Percentiles rank a stretch among this genome's conserved stretches.
phyloP scores from a whole-genome alignment of 73 alveolate species.

The Tetrahymena thermophila region DNA sequence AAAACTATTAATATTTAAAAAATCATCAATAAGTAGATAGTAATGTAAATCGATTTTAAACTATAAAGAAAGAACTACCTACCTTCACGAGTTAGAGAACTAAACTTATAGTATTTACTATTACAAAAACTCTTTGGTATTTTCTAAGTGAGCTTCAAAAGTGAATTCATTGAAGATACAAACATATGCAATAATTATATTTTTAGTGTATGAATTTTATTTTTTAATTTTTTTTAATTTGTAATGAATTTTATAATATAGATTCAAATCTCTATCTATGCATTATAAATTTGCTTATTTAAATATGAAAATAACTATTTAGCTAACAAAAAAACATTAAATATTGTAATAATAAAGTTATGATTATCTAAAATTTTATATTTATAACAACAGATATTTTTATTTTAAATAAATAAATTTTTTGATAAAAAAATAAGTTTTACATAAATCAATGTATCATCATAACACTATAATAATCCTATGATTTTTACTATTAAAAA shows the following conservation, averaged over 20 bases:
- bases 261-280: not conserved
- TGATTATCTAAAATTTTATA: not conserved
- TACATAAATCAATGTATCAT: not conserved
- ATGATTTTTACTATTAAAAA: no score
- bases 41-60: no score
- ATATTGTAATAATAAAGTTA: no score
- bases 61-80: not conserved
- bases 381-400: not conserved
- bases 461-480: not conserved
- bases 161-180: not conserved
- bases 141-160: not conserved
- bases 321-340: no score
- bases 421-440: no score
- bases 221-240: not conserved
- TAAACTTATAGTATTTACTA: not conserved
- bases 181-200: not conserved
- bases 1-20: not conserved
- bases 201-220: not conserved
- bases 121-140: not conserved
- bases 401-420: no score
- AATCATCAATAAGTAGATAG: not conserved
- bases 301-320: no score
- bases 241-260: not conserved
- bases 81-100: not conserved
- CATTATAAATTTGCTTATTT: not conserved